These are phyloP conservation scores for Pyrenula aspistea DNA, from an alignment of 495 filamentous ascomycete genomes.

Conservation along the genomic window DNA sequence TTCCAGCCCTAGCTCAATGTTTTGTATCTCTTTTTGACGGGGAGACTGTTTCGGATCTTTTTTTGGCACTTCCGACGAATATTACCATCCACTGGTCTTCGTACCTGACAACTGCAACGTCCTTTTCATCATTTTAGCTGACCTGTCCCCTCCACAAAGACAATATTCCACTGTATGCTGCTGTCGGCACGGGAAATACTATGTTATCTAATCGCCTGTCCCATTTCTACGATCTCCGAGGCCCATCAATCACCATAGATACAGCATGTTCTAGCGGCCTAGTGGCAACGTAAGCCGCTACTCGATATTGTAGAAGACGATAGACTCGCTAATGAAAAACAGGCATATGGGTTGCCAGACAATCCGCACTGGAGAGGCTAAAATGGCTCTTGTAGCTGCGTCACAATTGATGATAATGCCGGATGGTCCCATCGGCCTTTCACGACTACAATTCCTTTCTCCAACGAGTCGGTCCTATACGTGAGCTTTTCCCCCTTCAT, in stretches of 20 bases:
- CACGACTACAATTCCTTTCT: constrained; percentile 3
- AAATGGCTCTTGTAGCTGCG: constrained; percentile 34
- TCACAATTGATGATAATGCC: constrained; percentile 7
- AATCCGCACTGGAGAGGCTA: constrained; percentile 10
- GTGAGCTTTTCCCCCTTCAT: constrained; percentile 17
- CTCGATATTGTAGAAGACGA: too few species aligned
- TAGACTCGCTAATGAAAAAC: neutral
- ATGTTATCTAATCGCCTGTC: constrained; percentile 34
- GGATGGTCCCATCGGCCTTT: neutral
- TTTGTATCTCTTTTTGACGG: too few species aligned
- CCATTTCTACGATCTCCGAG: constrained; percentile 34
- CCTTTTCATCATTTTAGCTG: constrained; percentile 1
- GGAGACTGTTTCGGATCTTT: too few species aligned
- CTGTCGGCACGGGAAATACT: constrained; percentile 21
- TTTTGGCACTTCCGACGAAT: too few species aligned
- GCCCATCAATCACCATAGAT: constrained; percentile 34
- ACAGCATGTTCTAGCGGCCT: constrained; percentile 36
- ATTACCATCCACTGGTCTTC: too few species aligned
- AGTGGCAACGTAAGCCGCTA: constrained; percentile 12
- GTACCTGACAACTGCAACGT: constrained; percentile 15
- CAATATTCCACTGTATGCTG: constrained; percentile 12
- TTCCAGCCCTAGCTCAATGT: too few species aligned
- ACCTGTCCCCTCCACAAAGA: neutral
- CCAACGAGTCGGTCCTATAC: constrained; percentile 8
- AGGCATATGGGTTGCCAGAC: constrained; percentile 16